Evolutionary conservation across 352 stramenopile species (phyloP).

Genomic region (Phytophthora crassamura): DNA sequence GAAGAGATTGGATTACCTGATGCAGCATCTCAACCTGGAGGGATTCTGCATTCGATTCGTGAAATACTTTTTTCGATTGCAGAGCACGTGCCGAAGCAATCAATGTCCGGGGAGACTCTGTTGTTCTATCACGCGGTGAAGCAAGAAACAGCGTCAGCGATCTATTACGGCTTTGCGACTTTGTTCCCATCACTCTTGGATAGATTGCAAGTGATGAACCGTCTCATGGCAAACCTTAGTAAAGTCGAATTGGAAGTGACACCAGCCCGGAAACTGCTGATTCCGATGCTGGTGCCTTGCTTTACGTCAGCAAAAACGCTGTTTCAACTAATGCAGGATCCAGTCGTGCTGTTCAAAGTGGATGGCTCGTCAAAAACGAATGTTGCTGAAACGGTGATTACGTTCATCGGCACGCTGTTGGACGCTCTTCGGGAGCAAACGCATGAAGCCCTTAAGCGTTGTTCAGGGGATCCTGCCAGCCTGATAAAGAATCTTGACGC

Average conservation of each 20-base stretch:
- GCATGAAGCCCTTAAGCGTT: constrained; percentile 23
- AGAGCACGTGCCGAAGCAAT: constrained; percentile 46
- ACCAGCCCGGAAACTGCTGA: constrained; percentile 63
- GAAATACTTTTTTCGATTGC: constrained; percentile 77
- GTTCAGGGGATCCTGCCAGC: constrained; percentile 12
- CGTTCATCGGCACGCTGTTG: constrained; percentile 71
- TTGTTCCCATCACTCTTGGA: constrained; percentile 85
- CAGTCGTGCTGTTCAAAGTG: constrained; percentile 31
- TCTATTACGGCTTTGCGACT: constrained; percentile 83
- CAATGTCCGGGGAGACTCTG: constrained; percentile 43
- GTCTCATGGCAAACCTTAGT: constrained; percentile 58
- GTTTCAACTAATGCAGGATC: constrained; percentile 81
- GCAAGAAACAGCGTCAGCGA: constrained; percentile 76
- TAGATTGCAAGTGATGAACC: constrained; percentile 82
- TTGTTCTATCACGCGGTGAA: constrained; percentile 86
- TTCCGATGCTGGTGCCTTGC: constrained; percentile 84
- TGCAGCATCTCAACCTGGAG: constrained; percentile 43
- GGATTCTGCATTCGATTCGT: constrained; percentile 61
- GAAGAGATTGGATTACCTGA: constrained; percentile 58
- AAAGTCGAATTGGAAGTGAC: constrained; percentile 31
- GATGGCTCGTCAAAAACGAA: constrained; percentile 17
- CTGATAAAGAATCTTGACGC: constrained; percentile 40
- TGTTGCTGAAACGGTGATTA: constrained; percentile 36
- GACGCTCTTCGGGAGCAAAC: constrained; percentile 53
- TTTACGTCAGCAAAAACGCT: constrained; percentile 88